Conservation (phyloP, 192 early-diverging fungal species). For the Obelidium mucronatum region DNA sequence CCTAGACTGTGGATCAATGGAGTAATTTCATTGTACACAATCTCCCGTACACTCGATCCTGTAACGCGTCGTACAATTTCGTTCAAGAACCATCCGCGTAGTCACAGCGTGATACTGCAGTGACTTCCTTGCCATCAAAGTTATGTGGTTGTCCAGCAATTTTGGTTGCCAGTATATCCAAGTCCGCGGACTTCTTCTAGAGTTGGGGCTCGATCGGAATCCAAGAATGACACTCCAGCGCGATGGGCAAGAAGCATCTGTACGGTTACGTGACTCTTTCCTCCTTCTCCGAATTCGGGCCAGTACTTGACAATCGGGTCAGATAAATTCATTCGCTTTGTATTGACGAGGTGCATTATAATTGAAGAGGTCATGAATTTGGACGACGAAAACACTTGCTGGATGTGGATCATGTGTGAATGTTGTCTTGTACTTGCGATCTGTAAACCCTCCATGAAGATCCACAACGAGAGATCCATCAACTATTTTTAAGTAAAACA, state of each 20-base stretch:
- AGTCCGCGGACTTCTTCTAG: slow-evolving; percentile 56
- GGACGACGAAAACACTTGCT: slow-evolving; percentile 69
- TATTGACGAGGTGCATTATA: slow-evolving; percentile 64
- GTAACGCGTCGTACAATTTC: slow-evolving; percentile 73
- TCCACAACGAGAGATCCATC: slow-evolving; percentile 65
- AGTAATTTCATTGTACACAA: slow-evolving; percentile 66
- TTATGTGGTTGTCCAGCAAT: slow-evolving; percentile 70
- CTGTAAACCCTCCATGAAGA: slow-evolving; percentile 63
- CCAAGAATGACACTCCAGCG: slow-evolving; percentile 71
- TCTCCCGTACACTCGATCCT: slow-evolving; percentile 66
- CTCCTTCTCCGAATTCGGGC: slow-evolving; percentile 77
- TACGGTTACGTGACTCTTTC: slow-evolving; percentile 75
- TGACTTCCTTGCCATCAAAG: slow-evolving; percentile 59
- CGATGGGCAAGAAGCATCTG: slow-evolving; percentile 72
- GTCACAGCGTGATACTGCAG: slow-evolving; percentile 70
- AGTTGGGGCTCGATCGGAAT: slow-evolving; percentile 46
- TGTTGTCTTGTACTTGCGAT: slow-evolving; percentile 40
- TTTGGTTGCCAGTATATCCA: slow-evolving; percentile 53
- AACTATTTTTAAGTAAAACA: slow-evolving; percentile 29
- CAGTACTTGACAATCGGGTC: slow-evolving; percentile 64
- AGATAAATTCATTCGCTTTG: slow-evolving; percentile 58
- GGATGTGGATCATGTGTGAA: slow-evolving; percentile 64
- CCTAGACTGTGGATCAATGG: slow-evolving; percentile 20
- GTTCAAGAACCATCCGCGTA: slow-evolving; percentile 76
- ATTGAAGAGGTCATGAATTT: slow-evolving; percentile 69